Percentiles rank a stretch among this genome's conserved stretches.
Conservation (phyloP, 2,329 filamentous ascomycete genomes). For the Phialemoniopsis sp. region DNA sequence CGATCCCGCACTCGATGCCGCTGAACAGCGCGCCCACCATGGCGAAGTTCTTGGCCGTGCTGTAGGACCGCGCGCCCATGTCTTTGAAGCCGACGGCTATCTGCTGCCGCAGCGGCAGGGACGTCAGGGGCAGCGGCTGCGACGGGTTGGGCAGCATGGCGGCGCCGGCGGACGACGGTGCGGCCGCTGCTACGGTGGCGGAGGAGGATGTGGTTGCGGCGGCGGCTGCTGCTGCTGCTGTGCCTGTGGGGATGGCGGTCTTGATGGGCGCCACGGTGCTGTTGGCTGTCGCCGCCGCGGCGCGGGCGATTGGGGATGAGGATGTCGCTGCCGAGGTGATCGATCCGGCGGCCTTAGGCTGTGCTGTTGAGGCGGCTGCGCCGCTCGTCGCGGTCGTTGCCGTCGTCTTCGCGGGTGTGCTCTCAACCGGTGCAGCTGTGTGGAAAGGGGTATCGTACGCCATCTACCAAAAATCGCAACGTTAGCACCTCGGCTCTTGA, state of each 20-base stretch:
- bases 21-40: constrained; percentile 87
- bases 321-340: too few relatives aligned
- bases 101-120: constrained; percentile 81
- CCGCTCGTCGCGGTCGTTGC: too few relatives aligned
- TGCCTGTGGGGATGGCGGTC: neutral
- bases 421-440: constrained; percentile 16
- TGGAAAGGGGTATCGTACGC: constrained; percentile 92
- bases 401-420: neutral
- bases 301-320: too few relatives aligned
- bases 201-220: neutral
- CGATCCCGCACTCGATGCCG: constrained; percentile 93
- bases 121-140: constrained; percentile 33
- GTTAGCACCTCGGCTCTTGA: too few relatives aligned
- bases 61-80: constrained; percentile 82
- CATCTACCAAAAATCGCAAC: constrained; percentile 58
- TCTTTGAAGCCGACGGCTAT: constrained; percentile 84
- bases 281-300: too few relatives aligned
- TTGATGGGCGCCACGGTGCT: too few relatives aligned
- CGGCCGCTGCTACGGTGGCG: neutral
- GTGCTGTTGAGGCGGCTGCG: too few relatives aligned
- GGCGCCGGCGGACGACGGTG: constrained; percentile 26
- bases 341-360: too few relatives aligned
- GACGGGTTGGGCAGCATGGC: constrained; percentile 8
- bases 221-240: neutral
- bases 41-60: constrained; percentile 90